Evolutionary conservation across 2,329 filamentous ascomycete genomes (phyloP), one percentile per base, ranked within the genome.

Genomic region (Sordariomycetes sp.): DNA sequence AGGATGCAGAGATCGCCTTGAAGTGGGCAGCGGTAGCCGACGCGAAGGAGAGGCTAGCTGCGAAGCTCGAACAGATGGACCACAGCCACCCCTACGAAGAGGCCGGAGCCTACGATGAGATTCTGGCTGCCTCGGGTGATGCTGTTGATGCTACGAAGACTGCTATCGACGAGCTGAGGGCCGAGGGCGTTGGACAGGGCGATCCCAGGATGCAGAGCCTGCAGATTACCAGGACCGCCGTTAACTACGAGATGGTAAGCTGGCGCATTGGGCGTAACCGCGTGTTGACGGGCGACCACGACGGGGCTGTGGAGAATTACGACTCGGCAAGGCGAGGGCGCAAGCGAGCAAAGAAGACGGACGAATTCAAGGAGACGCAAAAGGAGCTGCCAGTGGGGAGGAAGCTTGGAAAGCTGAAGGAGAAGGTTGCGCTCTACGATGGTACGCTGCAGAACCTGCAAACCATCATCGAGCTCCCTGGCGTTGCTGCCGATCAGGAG

Each of bases 221-320:
- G 30, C 88, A 94, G 45, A 82, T 98, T 38, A 94, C 88, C 4
- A 82, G 84, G 40, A 93, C 93, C 0, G 87, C 90, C 2, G 86
- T 96, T 37, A 94, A 92, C 57, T 96, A 94, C 55, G 85, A 86
- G 44, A 77, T 95, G 58, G 82, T 98, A 37, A 88, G 86, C 51
- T 96, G 88, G 88, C 75, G 92, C 54, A 85, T 96, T 42, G 90
- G 90, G 18, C 80, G 92, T 31, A 96, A 98, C 57, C 73, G 92
- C 35, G 82, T 94, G 0, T 64, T 98, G 41, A 85, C 86, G 33
- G 88, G 90, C n/a, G 64, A 74, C 6, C 70, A 82, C 35, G 90
- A 96, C 46, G 90, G 90, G 4, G 71, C 85, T 12, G 57, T 70
- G 12, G 57, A 72, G 15, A 67, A 71, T 14, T 70, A 69, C 38